Conservation (phyloP, 2,329 filamentous ascomycete genomes). For the Pseudocercospora pini-densiflorae region DNA sequence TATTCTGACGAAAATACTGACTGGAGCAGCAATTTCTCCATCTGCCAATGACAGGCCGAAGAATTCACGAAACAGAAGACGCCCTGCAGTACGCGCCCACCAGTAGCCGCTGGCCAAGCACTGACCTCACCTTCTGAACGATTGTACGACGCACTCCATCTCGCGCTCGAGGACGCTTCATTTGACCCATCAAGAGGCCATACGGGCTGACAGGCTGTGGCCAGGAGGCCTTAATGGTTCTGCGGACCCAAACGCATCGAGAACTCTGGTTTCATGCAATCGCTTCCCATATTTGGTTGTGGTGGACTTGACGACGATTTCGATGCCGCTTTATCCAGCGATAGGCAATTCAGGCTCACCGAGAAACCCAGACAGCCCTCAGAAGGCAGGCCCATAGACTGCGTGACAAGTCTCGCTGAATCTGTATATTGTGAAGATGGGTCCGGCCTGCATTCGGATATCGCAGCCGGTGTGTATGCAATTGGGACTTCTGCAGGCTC, state of each 20-base stretch:
- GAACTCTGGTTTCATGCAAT: not conserved
- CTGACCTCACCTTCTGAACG: not conserved
- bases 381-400: not conserved
- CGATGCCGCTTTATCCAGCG: no score
- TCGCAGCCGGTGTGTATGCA: not conserved
- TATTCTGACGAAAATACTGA: not conserved
- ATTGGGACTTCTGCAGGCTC: slow-evolving; percentile 2
- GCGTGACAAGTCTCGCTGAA: not conserved
- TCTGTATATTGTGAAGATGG: not conserved
- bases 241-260: not conserved
- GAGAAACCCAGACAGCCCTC: no score
- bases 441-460: not conserved
- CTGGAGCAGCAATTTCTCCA: slow-evolving; percentile 1
- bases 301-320: no score
- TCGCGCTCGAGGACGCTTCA: not conserved
- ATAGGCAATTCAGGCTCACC: no score
- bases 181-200: not conserved
- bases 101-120: slow-evolving; percentile 5
- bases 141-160: not conserved
- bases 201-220: not conserved
- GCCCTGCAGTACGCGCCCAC: slow-evolving; percentile 1
- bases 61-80: not conserved
- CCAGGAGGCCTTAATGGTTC: not conserved
- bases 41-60: not conserved
- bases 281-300: no score